Evolutionary conservation across 768 basidiomycete species (phyloP).

Genomic region (Mycena rebaudengoi): DNA sequence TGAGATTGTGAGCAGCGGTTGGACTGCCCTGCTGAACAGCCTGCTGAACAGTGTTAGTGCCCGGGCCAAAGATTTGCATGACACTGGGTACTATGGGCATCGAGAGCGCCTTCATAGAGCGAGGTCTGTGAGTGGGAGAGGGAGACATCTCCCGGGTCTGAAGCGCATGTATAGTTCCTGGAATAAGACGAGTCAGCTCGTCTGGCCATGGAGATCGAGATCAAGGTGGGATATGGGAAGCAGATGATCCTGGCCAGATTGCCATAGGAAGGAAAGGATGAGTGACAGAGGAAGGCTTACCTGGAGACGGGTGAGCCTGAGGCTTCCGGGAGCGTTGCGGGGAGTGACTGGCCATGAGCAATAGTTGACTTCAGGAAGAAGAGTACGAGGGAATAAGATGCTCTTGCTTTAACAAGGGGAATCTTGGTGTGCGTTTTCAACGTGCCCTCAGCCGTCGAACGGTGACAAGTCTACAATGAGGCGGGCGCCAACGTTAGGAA

Average conservation of each 20-base stretch:
- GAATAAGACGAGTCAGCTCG: conserved; percentile 29
- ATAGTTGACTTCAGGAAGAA: conserved; percentile 30
- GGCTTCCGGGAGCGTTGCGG: conserved; percentile 66
- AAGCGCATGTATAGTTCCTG: conserved; percentile 52
- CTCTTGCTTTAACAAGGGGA: conserved; percentile 24
- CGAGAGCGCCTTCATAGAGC: conserved; percentile 66
- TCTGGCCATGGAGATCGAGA: conserved; percentile 31
- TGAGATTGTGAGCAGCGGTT: conserved; percentile 21
- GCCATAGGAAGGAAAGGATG: conserved; percentile 30
- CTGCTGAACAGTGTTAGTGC: conserved; percentile 49
- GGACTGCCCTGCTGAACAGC: conserved; percentile 42
- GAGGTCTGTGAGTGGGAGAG: conserved; percentile 60
- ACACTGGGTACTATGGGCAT: conserved; percentile 69
- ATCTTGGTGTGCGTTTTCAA: conserved; percentile 19
- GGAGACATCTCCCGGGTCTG: conserved; percentile 57
- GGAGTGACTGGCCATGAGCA: conserved; percentile 65
- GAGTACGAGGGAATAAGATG: background rate
- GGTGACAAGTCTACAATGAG: conserved; percentile 22
- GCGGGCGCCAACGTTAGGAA: conserved; percentile 20
- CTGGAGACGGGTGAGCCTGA: conserved; percentile 57
- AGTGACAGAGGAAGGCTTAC: conserved; percentile 46
- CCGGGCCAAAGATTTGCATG: conserved; percentile 58
- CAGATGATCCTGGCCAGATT: conserved; percentile 20
- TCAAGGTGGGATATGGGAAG: conserved; percentile 22
- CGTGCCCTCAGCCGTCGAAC: conserved; percentile 20